Conservation (phyloP, 2,329 filamentous ascomycete genomes). For the Zasmidium angulare region DNA sequence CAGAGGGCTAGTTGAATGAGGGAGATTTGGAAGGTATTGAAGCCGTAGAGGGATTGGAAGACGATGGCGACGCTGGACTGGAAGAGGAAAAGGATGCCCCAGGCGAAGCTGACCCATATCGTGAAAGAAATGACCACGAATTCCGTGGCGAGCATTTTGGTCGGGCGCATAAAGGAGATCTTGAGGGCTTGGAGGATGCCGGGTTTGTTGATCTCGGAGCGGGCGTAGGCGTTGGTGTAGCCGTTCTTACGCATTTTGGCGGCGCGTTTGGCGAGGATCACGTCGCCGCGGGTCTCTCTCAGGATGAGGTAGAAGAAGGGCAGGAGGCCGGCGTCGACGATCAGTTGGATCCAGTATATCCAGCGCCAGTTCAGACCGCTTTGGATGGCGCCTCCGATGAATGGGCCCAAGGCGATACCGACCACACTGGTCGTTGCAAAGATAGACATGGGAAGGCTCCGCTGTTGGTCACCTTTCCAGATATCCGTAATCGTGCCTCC, state of each 20-base stretch:
- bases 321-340: slow-evolving; percentile 27
- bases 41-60: slow-evolving; percentile 38
- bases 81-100: slow-evolving; percentile 47
- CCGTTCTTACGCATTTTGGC: slow-evolving; percentile 25
- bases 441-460: slow-evolving; percentile 34
- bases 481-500: slow-evolving; percentile 34
- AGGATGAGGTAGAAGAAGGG: slow-evolving; percentile 38
- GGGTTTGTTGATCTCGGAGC: slow-evolving; percentile 24
- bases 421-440: slow-evolving; percentile 31
- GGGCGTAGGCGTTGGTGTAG: slow-evolving; percentile 22
- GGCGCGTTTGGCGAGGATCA: slow-evolving; percentile 37
- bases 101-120: slow-evolving; percentile 44
- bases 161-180: slow-evolving; percentile 31
- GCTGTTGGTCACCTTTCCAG: slow-evolving; percentile 30
- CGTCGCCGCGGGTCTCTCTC: slow-evolving; percentile 39
- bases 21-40: slow-evolving; percentile 39
- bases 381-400: slow-evolving; percentile 34
- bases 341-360: slow-evolving; percentile 38
- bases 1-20: slow-evolving; percentile 43
- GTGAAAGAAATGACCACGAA: slow-evolving; percentile 36
- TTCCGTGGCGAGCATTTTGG: slow-evolving; percentile 28
- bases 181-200: slow-evolving; percentile 22
- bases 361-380: slow-evolving; percentile 29
- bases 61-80: slow-evolving; percentile 45
- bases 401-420: slow-evolving; percentile 35